Conservation (phyloP, 805 yeast species). For the Starmerella ratchasimensis region DNA sequence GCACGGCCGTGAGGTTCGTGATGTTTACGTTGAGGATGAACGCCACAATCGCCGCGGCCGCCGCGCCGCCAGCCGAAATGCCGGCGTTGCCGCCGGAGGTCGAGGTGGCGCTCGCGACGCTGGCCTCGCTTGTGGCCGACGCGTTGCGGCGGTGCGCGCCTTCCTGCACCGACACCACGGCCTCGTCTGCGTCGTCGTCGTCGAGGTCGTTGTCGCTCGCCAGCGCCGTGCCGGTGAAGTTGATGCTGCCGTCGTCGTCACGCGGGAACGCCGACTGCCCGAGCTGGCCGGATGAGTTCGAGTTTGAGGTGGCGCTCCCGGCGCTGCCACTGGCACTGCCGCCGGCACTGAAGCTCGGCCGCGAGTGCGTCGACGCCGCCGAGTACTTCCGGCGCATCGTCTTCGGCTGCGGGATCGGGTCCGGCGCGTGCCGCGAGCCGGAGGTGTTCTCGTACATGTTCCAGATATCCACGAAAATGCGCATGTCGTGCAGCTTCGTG, state of each 20-base stretch:
- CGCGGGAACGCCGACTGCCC: neutral
- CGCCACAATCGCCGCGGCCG: conserved; percentile 54
- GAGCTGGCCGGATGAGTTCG: too few species aligned
- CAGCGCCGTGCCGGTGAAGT: neutral
- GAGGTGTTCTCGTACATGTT: conserved; percentile 6
- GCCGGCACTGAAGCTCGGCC: neutral
- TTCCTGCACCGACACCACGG: conserved; percentile 2
- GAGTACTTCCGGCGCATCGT: conserved; percentile 11
- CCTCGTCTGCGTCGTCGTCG: neutral
- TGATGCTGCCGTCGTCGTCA: conserved; percentile 20
- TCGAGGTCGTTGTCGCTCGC: neutral
- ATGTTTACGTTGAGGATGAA: conserved; percentile 54
- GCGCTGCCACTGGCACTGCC: neutral
- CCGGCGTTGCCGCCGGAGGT: too few species aligned
- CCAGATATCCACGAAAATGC: conserved; percentile 38
- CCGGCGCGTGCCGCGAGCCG: conserved; percentile 1
- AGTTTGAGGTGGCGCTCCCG: neutral
- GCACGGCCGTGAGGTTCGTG: conserved; percentile 37
- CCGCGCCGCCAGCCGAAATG: too few species aligned
- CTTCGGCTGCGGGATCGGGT: conserved; percentile 3
- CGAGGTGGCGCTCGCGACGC: too few species aligned
- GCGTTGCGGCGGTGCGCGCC: conserved; percentile 35
- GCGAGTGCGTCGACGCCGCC: conserved; percentile 2
- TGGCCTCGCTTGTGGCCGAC: too few species aligned
- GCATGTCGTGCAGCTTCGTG: conserved; percentile 77